phyloP scores from a whole-genome alignment of 2,329 filamentous ascomycete genomes.

The Fusarium graminum region DNA sequence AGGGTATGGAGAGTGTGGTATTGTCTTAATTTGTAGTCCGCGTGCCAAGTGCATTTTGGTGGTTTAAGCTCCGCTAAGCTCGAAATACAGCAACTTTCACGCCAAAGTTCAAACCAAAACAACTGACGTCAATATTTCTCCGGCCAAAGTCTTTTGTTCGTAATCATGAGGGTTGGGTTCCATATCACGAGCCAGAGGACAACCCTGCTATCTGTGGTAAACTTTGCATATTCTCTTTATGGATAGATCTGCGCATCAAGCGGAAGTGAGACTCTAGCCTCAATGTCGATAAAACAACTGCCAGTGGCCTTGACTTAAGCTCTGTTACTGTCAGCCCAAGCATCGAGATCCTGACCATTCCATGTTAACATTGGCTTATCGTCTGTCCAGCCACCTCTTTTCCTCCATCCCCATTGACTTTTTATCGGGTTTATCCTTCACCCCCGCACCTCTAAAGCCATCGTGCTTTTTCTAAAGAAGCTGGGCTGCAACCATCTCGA shows the following conservation, averaged over 20 bases:
- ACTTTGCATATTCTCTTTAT: slow-evolving; percentile 13
- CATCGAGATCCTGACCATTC: slow-evolving; percentile 19
- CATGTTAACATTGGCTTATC: slow-evolving; percentile 19
- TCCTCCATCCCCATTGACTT: neutral
- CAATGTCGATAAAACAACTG: neutral
- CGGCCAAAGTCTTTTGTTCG: slow-evolving; percentile 2
- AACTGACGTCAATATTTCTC: slow-evolving; percentile 21
- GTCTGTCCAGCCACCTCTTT: slow-evolving; percentile 18
- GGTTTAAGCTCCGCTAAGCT: neutral
- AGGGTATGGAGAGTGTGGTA: neutral
- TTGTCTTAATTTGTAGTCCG: neutral
- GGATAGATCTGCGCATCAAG: slow-evolving; percentile 17
- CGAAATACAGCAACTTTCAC: neutral
- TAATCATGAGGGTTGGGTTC: slow-evolving; percentile 1
- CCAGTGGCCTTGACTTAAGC: neutral
- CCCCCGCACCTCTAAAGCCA: slow-evolving; percentile 39
- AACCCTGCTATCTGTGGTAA: slow-evolving; percentile 1
- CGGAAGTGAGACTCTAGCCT: neutral
- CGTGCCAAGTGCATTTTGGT: slow-evolving; percentile 1
- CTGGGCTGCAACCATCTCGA: slow-evolving; percentile 38
- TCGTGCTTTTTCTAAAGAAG: slow-evolving; percentile 32
- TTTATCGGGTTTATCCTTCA: neutral
- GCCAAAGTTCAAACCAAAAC: neutral
- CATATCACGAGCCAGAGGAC: neutral
- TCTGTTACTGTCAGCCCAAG: neutral